Percentiles rank a stretch among this genome's conserved stretches.
These are phyloP conservation scores for Phaeosphaeriaceae sp. DNA, from an alignment of 2,329 filamentous ascomycete genomes.

Conservation along the genomic window DNA sequence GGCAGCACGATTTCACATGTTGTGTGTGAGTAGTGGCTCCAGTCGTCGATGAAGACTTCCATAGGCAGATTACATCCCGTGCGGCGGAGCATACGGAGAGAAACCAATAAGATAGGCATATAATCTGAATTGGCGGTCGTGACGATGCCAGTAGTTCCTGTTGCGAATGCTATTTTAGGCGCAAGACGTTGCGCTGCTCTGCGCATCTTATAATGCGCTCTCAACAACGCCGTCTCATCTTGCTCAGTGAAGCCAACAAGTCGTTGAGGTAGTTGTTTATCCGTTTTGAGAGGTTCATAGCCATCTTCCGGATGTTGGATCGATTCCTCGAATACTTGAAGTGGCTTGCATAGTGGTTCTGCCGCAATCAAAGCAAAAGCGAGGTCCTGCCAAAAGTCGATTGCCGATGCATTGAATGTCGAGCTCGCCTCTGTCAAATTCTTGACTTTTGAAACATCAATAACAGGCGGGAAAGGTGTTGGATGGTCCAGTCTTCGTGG, in stretches of 20 bases:
- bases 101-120: conserved; percentile 58
- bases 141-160: conserved; percentile 56
- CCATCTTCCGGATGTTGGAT: conserved; percentile 4
- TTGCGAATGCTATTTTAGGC: conserved; percentile 46
- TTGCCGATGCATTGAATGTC: conserved; percentile 16
- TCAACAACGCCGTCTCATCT: conserved; percentile 25
- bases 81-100: conserved; percentile 60
- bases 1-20: conserved; percentile 49
- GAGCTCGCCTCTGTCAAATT: conserved; percentile 21
- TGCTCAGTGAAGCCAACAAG: conserved; percentile 24
- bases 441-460: background rate
- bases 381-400: conserved; percentile 24
- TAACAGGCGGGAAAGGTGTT: background rate
- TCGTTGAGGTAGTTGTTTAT: conserved; percentile 13
- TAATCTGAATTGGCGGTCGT: conserved; percentile 57
- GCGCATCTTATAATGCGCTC: conserved; percentile 30
- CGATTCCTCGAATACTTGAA: conserved; percentile 17
- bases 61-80: conserved; percentile 59
- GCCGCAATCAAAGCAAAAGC: conserved; percentile 16
- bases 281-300: conserved; percentile 18
- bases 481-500: conserved; percentile 10
- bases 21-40: conserved; percentile 46
- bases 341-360: conserved; percentile 19
- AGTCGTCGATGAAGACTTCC: conserved; percentile 50
- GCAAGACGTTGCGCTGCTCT: conserved; percentile 20